These are phyloP conservation scores for Limonium bicolor DNA, from an alignment of 148 eudicot genomes.

Conservation along the genomic window DNA sequence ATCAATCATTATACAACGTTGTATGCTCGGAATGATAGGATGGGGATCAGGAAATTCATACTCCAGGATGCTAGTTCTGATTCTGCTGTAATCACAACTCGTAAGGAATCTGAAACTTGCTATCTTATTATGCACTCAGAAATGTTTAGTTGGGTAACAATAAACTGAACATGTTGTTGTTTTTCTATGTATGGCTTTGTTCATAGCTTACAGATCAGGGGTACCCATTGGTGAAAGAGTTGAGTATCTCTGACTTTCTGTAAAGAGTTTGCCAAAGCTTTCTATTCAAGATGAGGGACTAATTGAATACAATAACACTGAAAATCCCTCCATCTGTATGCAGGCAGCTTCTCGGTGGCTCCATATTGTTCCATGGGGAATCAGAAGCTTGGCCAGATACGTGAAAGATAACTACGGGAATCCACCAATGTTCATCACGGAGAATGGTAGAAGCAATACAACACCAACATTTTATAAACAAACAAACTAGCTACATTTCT, in stretches of 20 bases:
- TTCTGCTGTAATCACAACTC: constrained; percentile 50
- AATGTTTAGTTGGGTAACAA: no score
- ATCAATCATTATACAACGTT: constrained; percentile 18
- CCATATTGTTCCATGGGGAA: constrained; percentile 88
- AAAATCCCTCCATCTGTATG: background rate
- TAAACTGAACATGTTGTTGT: background rate
- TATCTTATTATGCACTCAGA: background rate
- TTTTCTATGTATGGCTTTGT: constrained; percentile 2
- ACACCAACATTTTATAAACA: no score
- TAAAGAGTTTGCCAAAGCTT: background rate
- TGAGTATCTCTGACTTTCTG: no score
- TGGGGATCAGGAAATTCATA: constrained; percentile 39
- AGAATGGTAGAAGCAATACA: constrained; percentile 59
- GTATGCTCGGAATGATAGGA: constrained; percentile 58
- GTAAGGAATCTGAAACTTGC: constrained; percentile 29
- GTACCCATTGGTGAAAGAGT: constrained; percentile 79
- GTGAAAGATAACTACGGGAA: constrained; percentile 56
- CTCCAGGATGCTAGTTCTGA: constrained; percentile 69
- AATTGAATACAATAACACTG: no score
- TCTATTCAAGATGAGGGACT: background rate
- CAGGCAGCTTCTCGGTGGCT: constrained; percentile 90
- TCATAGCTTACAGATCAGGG: constrained; percentile 56
- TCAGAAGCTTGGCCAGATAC: constrained; percentile 42
- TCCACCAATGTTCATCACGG: constrained; percentile 60
- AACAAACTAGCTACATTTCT: no score